Conservation (phyloP, 1,284 basidiomycete genomes). For the Heterobasidion annosum region DNA sequence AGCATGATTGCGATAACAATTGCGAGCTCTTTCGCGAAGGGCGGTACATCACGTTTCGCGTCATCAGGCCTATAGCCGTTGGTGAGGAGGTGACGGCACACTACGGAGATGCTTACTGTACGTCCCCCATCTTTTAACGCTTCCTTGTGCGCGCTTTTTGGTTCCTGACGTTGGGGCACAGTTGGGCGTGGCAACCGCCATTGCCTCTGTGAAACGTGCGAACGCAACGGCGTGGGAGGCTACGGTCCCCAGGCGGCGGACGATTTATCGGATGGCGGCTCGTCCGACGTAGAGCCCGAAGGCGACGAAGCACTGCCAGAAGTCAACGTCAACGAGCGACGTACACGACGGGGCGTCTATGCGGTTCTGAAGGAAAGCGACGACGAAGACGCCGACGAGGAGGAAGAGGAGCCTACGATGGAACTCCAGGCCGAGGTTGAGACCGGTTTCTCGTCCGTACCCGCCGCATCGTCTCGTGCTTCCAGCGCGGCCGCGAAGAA, state of each 20-base stretch:
- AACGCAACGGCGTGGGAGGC: conserved; percentile 66
- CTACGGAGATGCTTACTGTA: conserved; percentile 80
- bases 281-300: conserved; percentile 19
- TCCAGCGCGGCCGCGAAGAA: conserved; percentile 17
- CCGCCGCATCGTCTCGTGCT: conserved; percentile 12
- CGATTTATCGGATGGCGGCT: conserved; percentile 24
- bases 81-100: conserved; percentile 86
- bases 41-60: conserved; percentile 83
- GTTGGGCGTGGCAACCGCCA: conserved; percentile 82
- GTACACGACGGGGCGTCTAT: conserved; percentile 72
- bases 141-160: conserved; percentile 2
- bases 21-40: conserved; percentile 83
- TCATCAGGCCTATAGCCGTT: conserved; percentile 67
- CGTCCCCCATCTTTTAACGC: conserved; percentile 20
- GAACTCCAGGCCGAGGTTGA: conserved; percentile 16
- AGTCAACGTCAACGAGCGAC: conserved; percentile 57
- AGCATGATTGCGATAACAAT: conserved; percentile 91
- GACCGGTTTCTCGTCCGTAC: conserved; percentile 21
- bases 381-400: conserved; percentile 21
- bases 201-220: conserved; percentile 88
- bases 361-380: conserved; percentile 36
- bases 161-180: conserved; percentile 16
- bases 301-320: conserved; percentile 26
- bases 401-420: conserved; percentile 37
- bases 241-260: conserved; percentile 53